Evolutionary conservation across 306 rosid genomes (phyloP), one percentile per base, ranked within the genome.

Genomic region (Lupinus albus): DNA sequence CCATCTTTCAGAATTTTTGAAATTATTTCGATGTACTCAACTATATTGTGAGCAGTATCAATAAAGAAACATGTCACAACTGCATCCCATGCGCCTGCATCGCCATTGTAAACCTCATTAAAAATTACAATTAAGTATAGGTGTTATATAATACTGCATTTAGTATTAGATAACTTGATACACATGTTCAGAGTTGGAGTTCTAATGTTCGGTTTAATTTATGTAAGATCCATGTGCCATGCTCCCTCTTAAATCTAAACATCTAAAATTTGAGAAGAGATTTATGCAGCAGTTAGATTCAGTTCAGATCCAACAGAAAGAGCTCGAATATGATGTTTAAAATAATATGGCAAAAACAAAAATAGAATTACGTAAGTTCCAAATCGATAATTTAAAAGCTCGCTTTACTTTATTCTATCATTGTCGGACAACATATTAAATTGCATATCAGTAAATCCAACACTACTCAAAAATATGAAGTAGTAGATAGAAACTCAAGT

Each of bases 11-110:
- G 75, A 49, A 93, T 72, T 74, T 76, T 76, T 46, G 97, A 89
- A 77, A 93, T 88, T 79, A 93, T 84, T 80, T 90, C 96, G 39
- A 93, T 83, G 72, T 93, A 93, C 82, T 90, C 97, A 55, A 93
- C 76, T 67, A 93, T 70, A 65, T 93, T 93, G 77, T 93, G 98
- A 28, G 97, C 97, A 0, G 98, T 93, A 65, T 93, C 98, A 17
- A 93, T 88, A 73, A 93, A 93, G 85, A 93, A 93, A 68, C 97
- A 93, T 44, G 99, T 93, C 64, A 88, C 99, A 70, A 89, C 89
- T 21, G 88, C 96, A 86, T 89, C 99, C 99, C 99, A 93, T n/a
- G 80, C 65, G 73, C 97, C 99, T 93, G 86, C 64, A 76, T 3
- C 50, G 50, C 68, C 81, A 71, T 64, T 79, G 38, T 59, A 56